These are phyloP conservation scores for Daldinia vernicosa DNA, from an alignment of 495 filamentous ascomycete species.

Conservation along the genomic window DNA sequence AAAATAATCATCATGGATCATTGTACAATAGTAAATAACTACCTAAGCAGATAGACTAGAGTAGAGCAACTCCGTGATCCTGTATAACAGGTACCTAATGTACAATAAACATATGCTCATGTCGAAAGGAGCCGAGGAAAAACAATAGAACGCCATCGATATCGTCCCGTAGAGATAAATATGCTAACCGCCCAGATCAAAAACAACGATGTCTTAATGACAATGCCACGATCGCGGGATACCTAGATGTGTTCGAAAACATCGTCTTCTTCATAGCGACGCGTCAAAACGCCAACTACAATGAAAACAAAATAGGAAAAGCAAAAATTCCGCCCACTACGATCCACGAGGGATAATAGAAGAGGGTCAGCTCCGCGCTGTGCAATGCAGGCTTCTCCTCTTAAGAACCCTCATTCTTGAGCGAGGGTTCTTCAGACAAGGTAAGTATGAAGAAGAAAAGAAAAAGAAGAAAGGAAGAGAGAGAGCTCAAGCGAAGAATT, in stretches of 20 bases:
- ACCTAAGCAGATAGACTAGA: not conserved
- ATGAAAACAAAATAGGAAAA: constrained; percentile 26
- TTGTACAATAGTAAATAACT: not conserved
- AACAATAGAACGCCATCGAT: not conserved
- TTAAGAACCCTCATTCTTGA: constrained; percentile 28
- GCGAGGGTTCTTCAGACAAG: constrained; percentile 26
- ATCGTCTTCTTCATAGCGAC: constrained; percentile 36
- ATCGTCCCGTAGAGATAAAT: not conserved
- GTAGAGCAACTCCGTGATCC: not conserved
- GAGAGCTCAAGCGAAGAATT: constrained; percentile 4
- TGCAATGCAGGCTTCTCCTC: constrained; percentile 39
- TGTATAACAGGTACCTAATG: not conserved
- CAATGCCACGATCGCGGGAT: not conserved
- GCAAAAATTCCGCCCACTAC: constrained; percentile 39
- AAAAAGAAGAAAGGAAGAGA: constrained; percentile 9
- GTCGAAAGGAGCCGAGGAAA: not conserved
- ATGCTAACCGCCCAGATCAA: not conserved
- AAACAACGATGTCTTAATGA: too few species aligned
- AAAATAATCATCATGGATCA: not conserved
- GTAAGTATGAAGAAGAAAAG: constrained; percentile 46
- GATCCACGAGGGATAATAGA: constrained; percentile 43
- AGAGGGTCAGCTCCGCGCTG: constrained; percentile 35
- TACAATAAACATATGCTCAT: not conserved
- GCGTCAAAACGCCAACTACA: constrained; percentile 27
- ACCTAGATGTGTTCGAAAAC: too few species aligned